Evolutionary conservation across 352 stramenopile species (phyloP), one percentile per base, ranked within the genome.

Genomic region (Phytopythium helicoides): DNA sequence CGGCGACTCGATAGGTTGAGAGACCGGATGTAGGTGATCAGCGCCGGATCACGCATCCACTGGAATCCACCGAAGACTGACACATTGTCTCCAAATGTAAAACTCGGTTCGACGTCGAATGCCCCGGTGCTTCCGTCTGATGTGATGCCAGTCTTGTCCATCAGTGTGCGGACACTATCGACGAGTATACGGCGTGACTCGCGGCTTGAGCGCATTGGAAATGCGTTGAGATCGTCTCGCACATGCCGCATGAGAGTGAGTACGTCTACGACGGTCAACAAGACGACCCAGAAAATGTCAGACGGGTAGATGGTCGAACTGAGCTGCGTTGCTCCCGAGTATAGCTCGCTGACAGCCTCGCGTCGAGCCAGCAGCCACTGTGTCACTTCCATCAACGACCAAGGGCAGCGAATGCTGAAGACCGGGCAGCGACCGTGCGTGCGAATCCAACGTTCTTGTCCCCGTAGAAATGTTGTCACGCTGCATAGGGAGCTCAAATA

Each of bases 1-100:
- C 60, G 64, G 2, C 64, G 60, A 5, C 56, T 69, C 1, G 60
- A 73, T 8, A 69, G 47, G 39, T 73, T 73, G 3, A 68, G 54
- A 39, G 57, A 64, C 15, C 61, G 65, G n/a, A 68, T 50, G 35
- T 63, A 73, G 1, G 41, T 33, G 14, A 61, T 45, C 9, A 71
- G 56, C 8, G 47, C 39, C 15, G 50, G 47, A 10, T 53, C 60
- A 23, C 37, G 49, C n/a, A 49, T 34, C 61, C 65, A 73, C 15
- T 23, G 19, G 35, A 64, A 60, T 10, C 14, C 26, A 1, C 51
- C 51, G 31, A 62, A 40, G 0, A 23, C 31, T 8, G 47, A 53
- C 15, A 53, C 16, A 28, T 56, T 35, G 1, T 56, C 50, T 12
- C 50, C 7, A 28, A 49, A 47, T 5, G 6, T 21, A n/a, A 36